Conservation (phyloP, 75 land plant genomes). For the Isoetes taiwanensis region DNA sequence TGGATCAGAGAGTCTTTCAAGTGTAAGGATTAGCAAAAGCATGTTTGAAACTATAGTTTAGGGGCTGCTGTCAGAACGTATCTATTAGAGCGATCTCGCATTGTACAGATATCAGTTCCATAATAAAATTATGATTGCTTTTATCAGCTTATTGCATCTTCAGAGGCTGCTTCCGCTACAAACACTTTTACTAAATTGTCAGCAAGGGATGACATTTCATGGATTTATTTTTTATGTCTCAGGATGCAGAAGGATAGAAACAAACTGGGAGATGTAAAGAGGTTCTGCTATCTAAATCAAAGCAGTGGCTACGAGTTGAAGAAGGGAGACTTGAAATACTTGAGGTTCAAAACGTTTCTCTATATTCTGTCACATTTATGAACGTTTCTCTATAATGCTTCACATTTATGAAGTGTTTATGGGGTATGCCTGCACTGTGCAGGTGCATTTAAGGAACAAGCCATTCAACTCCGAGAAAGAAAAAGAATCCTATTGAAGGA, state of each 20-base stretch:
- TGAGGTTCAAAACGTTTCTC: too few species aligned
- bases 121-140: slow-evolving; percentile 90
- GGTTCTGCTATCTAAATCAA: slow-evolving; percentile 85
- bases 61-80: slow-evolving; percentile 91
- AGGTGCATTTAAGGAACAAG: too few species aligned
- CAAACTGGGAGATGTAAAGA: slow-evolving; percentile 67
- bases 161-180: slow-evolving; percentile 48
- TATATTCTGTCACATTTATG: too few species aligned
- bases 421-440: too few species aligned
- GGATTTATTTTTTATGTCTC: neutral
- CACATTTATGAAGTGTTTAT: too few species aligned
- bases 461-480: too few species aligned
- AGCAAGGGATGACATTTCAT: neutral
- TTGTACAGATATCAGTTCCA: slow-evolving; percentile 84
- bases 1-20: neutral
- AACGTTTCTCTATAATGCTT: too few species aligned
- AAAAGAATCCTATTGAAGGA: too few species aligned
- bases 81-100: slow-evolving; percentile 84
- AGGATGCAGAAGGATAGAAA: slow-evolving; percentile 64
- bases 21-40: slow-evolving; percentile 7
- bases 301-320: slow-evolving; percentile 65
- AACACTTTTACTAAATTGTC: neutral
- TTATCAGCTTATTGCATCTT: slow-evolving; percentile 84
- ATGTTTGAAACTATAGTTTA: slow-evolving; percentile 17
- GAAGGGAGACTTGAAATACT: too few species aligned